phyloP scores from a whole-genome alignment of 192 early-diverging fungal genomes.

The Umbelopsis isabellina region DNA sequence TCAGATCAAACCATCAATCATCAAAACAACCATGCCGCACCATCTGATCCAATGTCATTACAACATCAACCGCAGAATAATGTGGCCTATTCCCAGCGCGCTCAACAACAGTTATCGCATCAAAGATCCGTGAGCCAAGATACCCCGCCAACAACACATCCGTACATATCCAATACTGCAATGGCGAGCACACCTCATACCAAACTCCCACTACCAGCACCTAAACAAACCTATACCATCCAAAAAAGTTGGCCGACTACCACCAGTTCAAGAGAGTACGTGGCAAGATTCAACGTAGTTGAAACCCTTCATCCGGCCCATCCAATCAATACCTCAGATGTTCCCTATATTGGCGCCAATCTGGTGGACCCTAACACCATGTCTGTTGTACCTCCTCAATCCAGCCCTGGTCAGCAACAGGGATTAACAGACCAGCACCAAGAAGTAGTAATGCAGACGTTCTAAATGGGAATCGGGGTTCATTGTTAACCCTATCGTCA shows the following conservation, averaged over 20 bases:
- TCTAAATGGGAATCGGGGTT: not conserved
- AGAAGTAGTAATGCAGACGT: not conserved
- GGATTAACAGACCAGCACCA: constrained; percentile 9
- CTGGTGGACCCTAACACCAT: constrained; percentile 1
- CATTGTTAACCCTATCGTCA: no score
- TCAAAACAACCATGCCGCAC: not conserved
- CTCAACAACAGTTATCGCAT: constrained; percentile 20
- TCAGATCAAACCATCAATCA: constrained; percentile 13
- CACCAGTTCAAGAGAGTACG: constrained; percentile 5
- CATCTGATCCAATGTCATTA: constrained; percentile 1
- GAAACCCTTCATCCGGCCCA: constrained; percentile 12
- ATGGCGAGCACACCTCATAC: constrained; percentile 18
- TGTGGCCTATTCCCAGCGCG: constrained; percentile 13
- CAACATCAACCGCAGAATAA: constrained; percentile 5
- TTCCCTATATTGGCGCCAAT: constrained; percentile 7
- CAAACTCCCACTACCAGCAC: constrained; percentile 7
- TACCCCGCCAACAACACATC: constrained; percentile 12
- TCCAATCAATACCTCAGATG: constrained; percentile 1
- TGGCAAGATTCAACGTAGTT: constrained; percentile 1
- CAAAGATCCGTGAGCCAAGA: constrained; percentile 16
- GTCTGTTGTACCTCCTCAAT: constrained; percentile 15
- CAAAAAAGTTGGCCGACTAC: constrained; percentile 18
- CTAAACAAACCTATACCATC: constrained; percentile 3
- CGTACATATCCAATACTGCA: constrained; percentile 7
- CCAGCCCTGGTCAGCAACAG: not conserved